A percentile compares a stretch with the other conserved stretches of the same genome.
phyloP scores from a whole-genome alignment of 176 grass and related monocot genomes.

The Dactylis glomerata region DNA sequence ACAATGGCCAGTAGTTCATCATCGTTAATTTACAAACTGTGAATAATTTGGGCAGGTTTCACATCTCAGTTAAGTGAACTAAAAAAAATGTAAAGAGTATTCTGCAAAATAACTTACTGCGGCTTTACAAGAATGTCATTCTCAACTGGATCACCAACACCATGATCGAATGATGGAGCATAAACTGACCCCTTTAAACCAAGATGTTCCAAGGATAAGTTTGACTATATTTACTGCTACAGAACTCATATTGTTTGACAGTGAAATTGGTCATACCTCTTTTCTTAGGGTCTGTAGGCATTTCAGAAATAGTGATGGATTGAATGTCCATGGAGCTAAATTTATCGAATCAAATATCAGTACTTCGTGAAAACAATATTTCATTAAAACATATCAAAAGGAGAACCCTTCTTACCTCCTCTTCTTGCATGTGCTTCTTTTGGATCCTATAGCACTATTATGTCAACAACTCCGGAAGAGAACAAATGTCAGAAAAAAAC shows the following conservation, averaged over 20 bases:
- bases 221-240: background rate
- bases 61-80: background rate
- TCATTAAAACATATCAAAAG: slow-evolving; percentile 6
- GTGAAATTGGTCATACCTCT: slow-evolving; percentile 55
- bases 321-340: slow-evolving; percentile 91
- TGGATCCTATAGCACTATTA: slow-evolving; percentile 56
- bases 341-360: slow-evolving; percentile 28
- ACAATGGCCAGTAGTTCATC: background rate
- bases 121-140: slow-evolving; percentile 76
- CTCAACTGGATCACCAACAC: slow-evolving; percentile 89
- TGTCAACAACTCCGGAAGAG: slow-evolving; percentile 20
- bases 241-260: background rate
- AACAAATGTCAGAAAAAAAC: background rate
- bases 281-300: slow-evolving; percentile 65
- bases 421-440: slow-evolving; percentile 97
- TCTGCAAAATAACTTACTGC: slow-evolving; percentile 47
- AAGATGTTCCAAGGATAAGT: slow-evolving; percentile 19
- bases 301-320: slow-evolving; percentile 65
- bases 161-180: slow-evolving; percentile 98
- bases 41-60: background rate
- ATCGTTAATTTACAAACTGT: background rate
- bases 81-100: background rate
- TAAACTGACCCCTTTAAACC: slow-evolving; percentile 66
- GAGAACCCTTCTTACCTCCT: slow-evolving; percentile 62
- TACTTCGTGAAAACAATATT: background rate